Percentiles rank a stretch among this genome's conserved stretches.
Evolutionary conservation across 805 yeast species (phyloP).

Genomic region (Metschnikowia amazonensis): DNA sequence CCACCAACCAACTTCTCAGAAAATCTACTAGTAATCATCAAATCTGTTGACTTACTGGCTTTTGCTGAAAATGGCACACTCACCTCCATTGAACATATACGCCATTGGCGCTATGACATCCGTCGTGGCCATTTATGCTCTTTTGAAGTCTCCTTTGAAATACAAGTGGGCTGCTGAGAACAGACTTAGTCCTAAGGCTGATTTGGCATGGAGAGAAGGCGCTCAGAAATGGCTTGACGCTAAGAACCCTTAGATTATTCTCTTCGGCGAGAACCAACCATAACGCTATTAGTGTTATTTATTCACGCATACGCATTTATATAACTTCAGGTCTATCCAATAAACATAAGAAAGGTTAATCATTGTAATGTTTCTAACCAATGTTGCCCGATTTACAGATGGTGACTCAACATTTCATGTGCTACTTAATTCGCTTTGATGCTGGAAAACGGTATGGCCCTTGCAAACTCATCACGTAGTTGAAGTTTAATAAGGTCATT

Average conservation of each 20-base stretch:
- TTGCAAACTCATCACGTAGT: slow-evolving; percentile 15
- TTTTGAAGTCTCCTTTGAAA: slow-evolving; percentile 41
- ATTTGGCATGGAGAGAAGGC: slow-evolving; percentile 46
- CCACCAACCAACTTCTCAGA: slow-evolving; percentile 18
- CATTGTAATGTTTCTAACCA: background rate
- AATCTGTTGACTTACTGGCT: background rate
- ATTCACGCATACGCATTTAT: slow-evolving; percentile 1
- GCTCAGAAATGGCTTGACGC: slow-evolving; percentile 42
- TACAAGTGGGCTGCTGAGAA: slow-evolving; percentile 40
- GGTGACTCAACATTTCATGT: background rate
- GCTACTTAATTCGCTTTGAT: slow-evolving; percentile 6
- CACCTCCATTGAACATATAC: slow-evolving; percentile 38
- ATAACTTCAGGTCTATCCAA: slow-evolving; percentile 2
- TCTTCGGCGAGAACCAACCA: background rate
- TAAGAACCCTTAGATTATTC: background rate
- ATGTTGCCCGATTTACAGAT: background rate
- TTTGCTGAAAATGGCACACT: slow-evolving; percentile 25
- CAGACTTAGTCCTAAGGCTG: slow-evolving; percentile 45
- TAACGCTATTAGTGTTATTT: background rate
- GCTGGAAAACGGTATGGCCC: slow-evolving; percentile 15
- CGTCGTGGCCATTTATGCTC: slow-evolving; percentile 33
- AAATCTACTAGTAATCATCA: slow-evolving; percentile 9
- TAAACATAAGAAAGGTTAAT: background rate
- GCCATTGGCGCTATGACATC: slow-evolving; percentile 43
- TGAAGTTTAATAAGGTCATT: slow-evolving; percentile 53